Conservation (phyloP, 208 protist species). For the Angomonas deanei region DNA sequence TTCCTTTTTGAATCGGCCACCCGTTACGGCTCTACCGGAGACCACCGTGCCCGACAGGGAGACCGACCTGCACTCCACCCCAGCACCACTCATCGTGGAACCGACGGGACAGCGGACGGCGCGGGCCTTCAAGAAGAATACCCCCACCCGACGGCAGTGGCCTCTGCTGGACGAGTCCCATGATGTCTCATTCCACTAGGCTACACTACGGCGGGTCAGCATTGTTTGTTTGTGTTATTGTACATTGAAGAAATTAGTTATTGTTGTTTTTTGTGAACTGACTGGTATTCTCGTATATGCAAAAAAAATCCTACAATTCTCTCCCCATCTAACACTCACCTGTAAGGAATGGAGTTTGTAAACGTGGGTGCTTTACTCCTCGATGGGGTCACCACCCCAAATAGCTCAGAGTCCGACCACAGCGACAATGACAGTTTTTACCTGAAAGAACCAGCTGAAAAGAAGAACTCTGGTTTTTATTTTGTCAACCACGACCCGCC, state of each 20-base stretch:
- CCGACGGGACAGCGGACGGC: background rate
- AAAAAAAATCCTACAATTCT: too few relatives aligned
- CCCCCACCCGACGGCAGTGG: background rate
- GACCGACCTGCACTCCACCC: background rate
- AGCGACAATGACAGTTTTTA: conserved; percentile 1
- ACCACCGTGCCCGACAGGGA: background rate
- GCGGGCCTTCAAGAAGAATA: background rate
- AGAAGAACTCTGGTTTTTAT: background rate
- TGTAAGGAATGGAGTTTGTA: conserved; percentile 8
- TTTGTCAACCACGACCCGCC: background rate
- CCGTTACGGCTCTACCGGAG: background rate
- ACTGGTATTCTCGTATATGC: too few relatives aligned
- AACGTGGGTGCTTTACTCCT: background rate
- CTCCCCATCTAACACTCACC: too few relatives aligned
- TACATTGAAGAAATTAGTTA: too few relatives aligned
- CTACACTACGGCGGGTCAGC: too few relatives aligned
- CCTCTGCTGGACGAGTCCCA: background rate
- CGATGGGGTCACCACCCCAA: background rate
- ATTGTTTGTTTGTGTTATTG: too few relatives aligned
- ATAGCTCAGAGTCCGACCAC: background rate
- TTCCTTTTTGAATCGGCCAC: background rate
- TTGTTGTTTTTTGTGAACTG: too few relatives aligned
- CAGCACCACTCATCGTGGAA: background rate
- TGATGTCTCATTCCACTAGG: background rate
- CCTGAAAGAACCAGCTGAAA: too few relatives aligned